These are phyloP conservation scores for Entamoeba invadens DNA, from an alignment of 208 protist genomes.

Conservation along the genomic window DNA sequence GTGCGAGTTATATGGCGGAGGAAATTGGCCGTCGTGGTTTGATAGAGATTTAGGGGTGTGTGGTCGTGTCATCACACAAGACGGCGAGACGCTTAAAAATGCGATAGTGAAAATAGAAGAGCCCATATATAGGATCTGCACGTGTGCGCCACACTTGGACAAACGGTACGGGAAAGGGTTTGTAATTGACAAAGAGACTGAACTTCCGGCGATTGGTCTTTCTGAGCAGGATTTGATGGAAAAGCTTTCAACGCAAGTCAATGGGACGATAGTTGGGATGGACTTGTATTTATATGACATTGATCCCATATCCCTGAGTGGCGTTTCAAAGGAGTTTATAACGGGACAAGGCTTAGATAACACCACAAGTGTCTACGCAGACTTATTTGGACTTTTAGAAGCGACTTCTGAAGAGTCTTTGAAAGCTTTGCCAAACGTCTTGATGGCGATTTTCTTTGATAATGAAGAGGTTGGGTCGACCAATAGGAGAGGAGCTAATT, in stretches of 20 bases:
- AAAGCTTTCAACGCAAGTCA: not conserved
- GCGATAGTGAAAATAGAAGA: not conserved
- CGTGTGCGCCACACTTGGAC: not conserved
- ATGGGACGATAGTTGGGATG: not conserved
- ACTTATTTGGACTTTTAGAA: not conserved
- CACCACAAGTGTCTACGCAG: not conserved
- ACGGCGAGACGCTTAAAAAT: not conserved
- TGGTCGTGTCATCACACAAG: not conserved
- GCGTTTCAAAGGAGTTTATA: not conserved
- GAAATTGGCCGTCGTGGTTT: not conserved
- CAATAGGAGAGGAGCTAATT: not conserved
- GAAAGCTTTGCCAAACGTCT: not conserved
- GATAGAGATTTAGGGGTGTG: not conserved
- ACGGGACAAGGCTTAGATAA: not conserved
- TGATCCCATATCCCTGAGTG: not conserved
- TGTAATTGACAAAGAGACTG: constrained; percentile 7
- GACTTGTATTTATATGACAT: not conserved
- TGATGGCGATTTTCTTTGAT: not conserved
- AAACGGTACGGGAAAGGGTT: not conserved
- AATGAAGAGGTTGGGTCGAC: constrained; percentile 15
- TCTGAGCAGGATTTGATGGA: not conserved
- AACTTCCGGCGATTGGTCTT: not conserved
- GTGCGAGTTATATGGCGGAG: not conserved
- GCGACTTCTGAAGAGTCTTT: not conserved
- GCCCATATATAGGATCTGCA: not conserved